These are phyloP conservation scores for Epichloe sylvatica DNA, from an alignment of 2,329 filamentous ascomycete species.

Conservation along the genomic window DNA sequence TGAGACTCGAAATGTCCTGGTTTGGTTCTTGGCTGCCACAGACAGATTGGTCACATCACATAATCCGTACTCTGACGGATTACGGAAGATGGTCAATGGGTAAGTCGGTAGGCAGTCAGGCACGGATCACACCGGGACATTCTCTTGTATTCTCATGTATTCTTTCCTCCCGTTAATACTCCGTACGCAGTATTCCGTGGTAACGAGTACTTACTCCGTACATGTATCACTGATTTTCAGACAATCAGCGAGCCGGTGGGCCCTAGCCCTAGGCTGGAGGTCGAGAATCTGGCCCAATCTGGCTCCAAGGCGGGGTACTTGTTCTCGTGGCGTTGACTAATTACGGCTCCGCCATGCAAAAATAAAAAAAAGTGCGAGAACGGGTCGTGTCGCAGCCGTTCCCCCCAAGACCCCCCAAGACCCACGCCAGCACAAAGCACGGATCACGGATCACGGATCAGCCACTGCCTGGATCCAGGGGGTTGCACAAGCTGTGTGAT, in stretches of 20 bases:
- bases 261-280: background rate
- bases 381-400: no score
- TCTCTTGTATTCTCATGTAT: constrained; percentile 3
- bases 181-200: background rate
- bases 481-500: constrained; percentile 1
- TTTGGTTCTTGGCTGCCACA: background rate
- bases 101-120: no score
- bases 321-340: background rate
- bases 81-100: background rate
- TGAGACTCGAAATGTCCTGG: background rate
- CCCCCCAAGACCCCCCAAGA: background rate
- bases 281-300: background rate
- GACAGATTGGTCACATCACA: background rate
- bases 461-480: constrained; percentile 1
- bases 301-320: background rate
- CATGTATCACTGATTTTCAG: background rate
- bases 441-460: background rate
- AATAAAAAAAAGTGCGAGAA: no score
- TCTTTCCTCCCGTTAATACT: background rate
- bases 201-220: background rate
- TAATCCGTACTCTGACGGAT: background rate
- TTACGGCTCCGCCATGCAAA: background rate
- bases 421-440: background rate
- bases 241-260: background rate
- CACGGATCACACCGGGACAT: background rate